Base-by-base conservation (phyloP, 164 flowering plant species). In the Buxus sempervirens region DNA sequence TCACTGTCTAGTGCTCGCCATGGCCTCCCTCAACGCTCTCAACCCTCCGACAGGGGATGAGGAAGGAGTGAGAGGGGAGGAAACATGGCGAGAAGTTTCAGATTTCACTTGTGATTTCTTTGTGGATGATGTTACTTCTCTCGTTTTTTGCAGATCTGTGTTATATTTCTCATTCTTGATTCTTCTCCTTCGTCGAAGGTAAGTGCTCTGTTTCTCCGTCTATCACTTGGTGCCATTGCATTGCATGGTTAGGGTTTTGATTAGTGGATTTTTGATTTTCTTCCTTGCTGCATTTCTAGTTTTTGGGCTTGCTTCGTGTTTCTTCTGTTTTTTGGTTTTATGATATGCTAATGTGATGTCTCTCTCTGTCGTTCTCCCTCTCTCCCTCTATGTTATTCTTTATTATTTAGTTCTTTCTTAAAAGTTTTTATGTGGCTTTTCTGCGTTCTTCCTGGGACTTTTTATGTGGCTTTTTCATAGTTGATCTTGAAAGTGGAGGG, bases 401-500 rank as follows among this genome's bases (percentile, higher is more conserved):
- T 24, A 27, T 32, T 13, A 21, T 61, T 28, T 9, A 26, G 23
- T 0, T 13, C 16, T 62, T 62, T 22, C 9, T 18, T 4, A 8
- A 26, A 38, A 21, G 4, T 4, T 59, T 27, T 16, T 3, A 8
- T 16, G 15, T 27, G 1, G 41, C 4, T 14, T 59, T 61, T 18
- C 9, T 32, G 38, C 1, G 5, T 20, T n/a, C 36, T 61, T 8
- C 9, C 18, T 7, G 42, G 24, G 24, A 32, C 4, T 10, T 19
- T 36, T 38, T 2, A 12, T n/a, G n/a, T 49, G 16, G 24, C 9
- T 61, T 20, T 1, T 56, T 64, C 49, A 70, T 27, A n/a, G 69
- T 79, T 55, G 96, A 88, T 82, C 79, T 85, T 60, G 96, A 90
- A 70, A 81, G 77, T 64, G 86, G 86, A 53, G 74, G 72, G 53